phyloP scores from a whole-genome alignment of 192 early-diverging fungal species.

The Backusella australiensis region DNA sequence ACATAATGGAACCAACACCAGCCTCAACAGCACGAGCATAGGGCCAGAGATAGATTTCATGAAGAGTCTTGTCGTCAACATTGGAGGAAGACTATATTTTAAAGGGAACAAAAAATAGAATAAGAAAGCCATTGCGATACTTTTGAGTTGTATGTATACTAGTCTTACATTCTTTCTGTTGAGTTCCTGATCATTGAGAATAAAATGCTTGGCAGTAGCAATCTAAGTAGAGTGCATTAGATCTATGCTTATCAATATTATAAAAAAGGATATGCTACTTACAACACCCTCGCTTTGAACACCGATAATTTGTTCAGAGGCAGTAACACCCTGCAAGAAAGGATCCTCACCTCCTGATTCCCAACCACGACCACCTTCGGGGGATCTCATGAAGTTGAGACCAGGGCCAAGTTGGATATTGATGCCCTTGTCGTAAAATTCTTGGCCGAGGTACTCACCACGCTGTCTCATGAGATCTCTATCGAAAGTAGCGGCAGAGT shows the following conservation, averaged over 20 bases:
- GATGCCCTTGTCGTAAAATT: slow-evolving; percentile 55
- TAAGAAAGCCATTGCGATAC: neutral
- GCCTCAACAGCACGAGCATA: slow-evolving; percentile 53
- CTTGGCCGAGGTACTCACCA: slow-evolving; percentile 51
- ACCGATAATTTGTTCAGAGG: slow-evolving; percentile 16
- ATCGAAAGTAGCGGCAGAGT: slow-evolving; percentile 64
- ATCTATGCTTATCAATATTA: too few species aligned
- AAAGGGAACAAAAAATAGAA: neutral
- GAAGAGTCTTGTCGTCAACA: slow-evolving; percentile 53
- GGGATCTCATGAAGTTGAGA: slow-evolving; percentile 14
- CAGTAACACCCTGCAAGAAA: slow-evolving; percentile 20
- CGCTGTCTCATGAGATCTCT: slow-evolving; percentile 40
- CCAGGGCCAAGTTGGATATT: slow-evolving; percentile 51
- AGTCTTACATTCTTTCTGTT: slow-evolving; percentile 16
- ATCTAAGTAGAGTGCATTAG: slow-evolving; percentile 13
- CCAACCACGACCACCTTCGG: slow-evolving; percentile 22
- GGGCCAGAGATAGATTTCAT: slow-evolving; percentile 56
- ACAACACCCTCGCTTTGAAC: slow-evolving; percentile 31
- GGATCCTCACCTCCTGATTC: slow-evolving; percentile 36
- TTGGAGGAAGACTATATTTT: slow-evolving; percentile 31
- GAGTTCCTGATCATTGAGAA: slow-evolving; percentile 30
- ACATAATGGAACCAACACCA: slow-evolving; percentile 64
- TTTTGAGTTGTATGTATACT: neutral
- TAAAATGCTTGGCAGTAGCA: slow-evolving; percentile 27
- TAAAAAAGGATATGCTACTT: neutral